A percentile compares a stretch with the other conserved stretches of the same genome.
These are phyloP conservation scores for Amanita inopinata DNA, from an alignment of 768 basidiomycete genomes.

Conservation along the genomic window DNA sequence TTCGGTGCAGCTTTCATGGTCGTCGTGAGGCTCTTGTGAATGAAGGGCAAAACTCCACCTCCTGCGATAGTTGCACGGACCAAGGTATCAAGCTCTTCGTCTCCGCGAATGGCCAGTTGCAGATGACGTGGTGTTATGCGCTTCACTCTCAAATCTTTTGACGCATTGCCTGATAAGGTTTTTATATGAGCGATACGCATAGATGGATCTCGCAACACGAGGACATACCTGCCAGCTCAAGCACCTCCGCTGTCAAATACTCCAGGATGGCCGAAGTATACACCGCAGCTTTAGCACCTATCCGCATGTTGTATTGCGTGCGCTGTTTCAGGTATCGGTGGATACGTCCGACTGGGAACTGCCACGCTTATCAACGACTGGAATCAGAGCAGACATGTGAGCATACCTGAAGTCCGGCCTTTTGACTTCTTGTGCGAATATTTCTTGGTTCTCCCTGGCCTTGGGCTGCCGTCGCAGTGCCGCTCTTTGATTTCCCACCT, in stretches of 20 bases:
- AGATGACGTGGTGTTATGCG: conserved; percentile 95
- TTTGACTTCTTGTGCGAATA: conserved; percentile 67
- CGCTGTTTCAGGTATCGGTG: conserved; percentile 90
- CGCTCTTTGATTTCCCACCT: conserved; percentile 56
- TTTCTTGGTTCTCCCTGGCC: conserved; percentile 25
- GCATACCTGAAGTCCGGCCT: conserved; percentile 78
- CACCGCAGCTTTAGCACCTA: conserved; percentile 96
- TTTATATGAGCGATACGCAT: neutral
- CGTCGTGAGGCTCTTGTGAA: conserved; percentile 72
- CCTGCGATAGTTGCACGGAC: conserved; percentile 92
- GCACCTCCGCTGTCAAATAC: conserved; percentile 92
- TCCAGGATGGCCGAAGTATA: conserved; percentile 95
- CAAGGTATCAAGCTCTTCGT: conserved; percentile 94
- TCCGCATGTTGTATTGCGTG: conserved; percentile 89
- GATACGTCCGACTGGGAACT: conserved; percentile 98
- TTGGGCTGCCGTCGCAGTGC: conserved; percentile 23
- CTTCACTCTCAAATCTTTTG: conserved; percentile 94
- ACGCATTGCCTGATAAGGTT: conserved; percentile 69
- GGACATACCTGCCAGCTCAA: conserved; percentile 84
- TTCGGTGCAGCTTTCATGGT: conserved; percentile 37
- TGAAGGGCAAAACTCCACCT: conserved; percentile 81
- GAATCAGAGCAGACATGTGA: neutral
- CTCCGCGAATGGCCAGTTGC: conserved; percentile 92
- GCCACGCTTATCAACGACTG: conserved; percentile 2
- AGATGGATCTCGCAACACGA: neutral